Conservation (phyloP, 306 rosid species). For the Malus sieversii region DNA sequence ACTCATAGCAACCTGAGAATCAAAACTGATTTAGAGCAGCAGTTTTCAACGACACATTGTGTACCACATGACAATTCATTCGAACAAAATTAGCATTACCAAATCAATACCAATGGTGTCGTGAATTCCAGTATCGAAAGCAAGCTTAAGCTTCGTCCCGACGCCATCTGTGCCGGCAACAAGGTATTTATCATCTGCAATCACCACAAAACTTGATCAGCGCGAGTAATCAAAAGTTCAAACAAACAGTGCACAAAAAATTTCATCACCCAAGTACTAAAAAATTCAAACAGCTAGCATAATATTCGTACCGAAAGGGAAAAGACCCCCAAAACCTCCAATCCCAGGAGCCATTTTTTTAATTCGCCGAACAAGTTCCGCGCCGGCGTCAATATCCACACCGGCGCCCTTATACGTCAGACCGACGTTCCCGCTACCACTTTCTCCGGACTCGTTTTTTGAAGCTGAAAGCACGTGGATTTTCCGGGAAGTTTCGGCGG, state of each 20-base stretch:
- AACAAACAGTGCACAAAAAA: not conserved
- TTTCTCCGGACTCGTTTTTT: slow-evolving; percentile 2
- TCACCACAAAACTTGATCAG: slow-evolving; percentile 2
- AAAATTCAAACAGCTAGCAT: not conserved
- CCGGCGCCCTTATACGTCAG: slow-evolving; percentile 83
- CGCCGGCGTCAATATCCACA: slow-evolving; percentile 87
- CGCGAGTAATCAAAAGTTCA: not conserved
- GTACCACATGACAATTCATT: not conserved
- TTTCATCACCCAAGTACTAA: no score
- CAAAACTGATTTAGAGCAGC: not conserved
- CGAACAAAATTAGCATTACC: slow-evolving; percentile 33
- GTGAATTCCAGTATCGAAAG: slow-evolving; percentile 85
- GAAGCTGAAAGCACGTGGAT: slow-evolving; percentile 15
- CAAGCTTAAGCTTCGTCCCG: slow-evolving; percentile 84
- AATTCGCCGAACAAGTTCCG: slow-evolving; percentile 80
- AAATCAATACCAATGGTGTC: slow-evolving; percentile 90
- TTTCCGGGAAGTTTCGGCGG: not conserved
- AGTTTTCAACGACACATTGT: not conserved
- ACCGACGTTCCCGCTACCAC: slow-evolving; percentile 16
- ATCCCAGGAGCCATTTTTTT: slow-evolving; percentile 90
- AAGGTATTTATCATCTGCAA: slow-evolving; percentile 68
- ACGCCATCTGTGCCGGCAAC: slow-evolving; percentile 96
- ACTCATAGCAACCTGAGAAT: slow-evolving; percentile 86
- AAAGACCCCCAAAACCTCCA: slow-evolving; percentile 92
- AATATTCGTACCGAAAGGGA: slow-evolving; percentile 54